These are phyloP conservation scores for Emergomyces pasteurianus DNA, from an alignment of 2,329 filamentous ascomycete genomes.

Conservation along the genomic window DNA sequence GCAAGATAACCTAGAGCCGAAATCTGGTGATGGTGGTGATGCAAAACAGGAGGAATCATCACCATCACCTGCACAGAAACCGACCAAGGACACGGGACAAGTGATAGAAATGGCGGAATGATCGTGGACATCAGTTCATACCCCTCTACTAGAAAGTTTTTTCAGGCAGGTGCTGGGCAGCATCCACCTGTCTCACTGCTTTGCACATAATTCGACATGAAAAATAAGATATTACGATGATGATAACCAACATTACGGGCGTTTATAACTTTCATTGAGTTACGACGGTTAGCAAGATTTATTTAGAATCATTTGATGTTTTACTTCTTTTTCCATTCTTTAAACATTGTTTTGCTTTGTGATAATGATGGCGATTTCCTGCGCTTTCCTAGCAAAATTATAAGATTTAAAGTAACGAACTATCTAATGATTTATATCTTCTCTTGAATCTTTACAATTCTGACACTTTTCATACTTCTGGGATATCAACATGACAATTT, in stretches of 20 bases:
- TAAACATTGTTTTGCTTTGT: neutral
- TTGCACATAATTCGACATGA: neutral
- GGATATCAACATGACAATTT: neutral
- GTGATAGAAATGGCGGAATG: neutral
- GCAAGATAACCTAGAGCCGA: neutral
- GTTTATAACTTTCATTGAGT: neutral
- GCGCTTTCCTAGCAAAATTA: neutral
- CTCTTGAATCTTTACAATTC: neutral
- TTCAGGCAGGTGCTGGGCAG: neutral
- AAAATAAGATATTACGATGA: neutral
- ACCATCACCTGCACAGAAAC: neutral
- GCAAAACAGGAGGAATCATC: neutral
- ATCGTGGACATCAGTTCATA: too few relatives aligned
- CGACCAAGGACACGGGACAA: neutral
- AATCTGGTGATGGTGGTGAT: neutral
- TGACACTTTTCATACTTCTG: neutral
- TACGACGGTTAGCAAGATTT: neutral
- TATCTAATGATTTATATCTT: neutral
- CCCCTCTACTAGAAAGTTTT: neutral
- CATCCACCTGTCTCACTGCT: neutral
- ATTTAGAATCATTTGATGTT: neutral
- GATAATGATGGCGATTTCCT: neutral
- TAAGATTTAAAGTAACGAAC: neutral
- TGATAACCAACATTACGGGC: neutral
- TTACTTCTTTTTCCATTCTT: neutral